Base-by-base conservation (phyloP, 2,329 filamentous ascomycete genomes). In the Fusarium kyushuense region DNA sequence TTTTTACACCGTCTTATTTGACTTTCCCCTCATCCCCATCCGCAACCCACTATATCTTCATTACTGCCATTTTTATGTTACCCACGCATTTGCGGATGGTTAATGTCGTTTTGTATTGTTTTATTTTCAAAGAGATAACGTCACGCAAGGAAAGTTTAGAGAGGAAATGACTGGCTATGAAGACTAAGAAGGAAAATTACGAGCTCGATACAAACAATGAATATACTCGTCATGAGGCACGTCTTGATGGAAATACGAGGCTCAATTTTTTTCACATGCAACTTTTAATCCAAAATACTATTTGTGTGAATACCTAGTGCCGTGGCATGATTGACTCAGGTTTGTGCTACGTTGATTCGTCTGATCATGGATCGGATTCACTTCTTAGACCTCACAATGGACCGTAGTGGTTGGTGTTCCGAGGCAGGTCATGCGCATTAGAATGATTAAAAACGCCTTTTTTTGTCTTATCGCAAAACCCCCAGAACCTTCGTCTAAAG, bases 151-250 rank as follows among this genome's bases (percentile, higher is more conserved):
- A 63, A 65, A 42, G 32, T 49, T 61, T 63, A 66, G 56, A 60
- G 59, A 42, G 30, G 65, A 71, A 59, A 70, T 63, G 69, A 71
- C 54, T 59, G 43, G 19, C 32, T 46, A 73, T 35, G 69, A 73
- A 62, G 30, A 60, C 53, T 53, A 60, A 53, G 54, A 66, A 58
- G 38, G 51, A 62, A 62, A 69, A 63, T 62, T 40, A 72, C 58
- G 70, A 73, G 56, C 70, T 71, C 67, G 65, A 54, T 48, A 70
- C 47, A 56, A 63, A 63, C 63, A 43, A 70, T 58, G 63, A 73
- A 69, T 57, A 72, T 54, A 70, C 60, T 52, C 43, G 59, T 48
- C 43, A 56, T 41, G 58, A 66, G 63, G 67, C 58, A 64, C 40
- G 53, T 55, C 45, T 48, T 60, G 47, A 67, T 58, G 62, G 45